Percentiles rank a stretch among this genome's conserved stretches.
Evolutionary conservation across 306 rosid genomes (phyloP).

Genomic region (Neltuma alba): DNA sequence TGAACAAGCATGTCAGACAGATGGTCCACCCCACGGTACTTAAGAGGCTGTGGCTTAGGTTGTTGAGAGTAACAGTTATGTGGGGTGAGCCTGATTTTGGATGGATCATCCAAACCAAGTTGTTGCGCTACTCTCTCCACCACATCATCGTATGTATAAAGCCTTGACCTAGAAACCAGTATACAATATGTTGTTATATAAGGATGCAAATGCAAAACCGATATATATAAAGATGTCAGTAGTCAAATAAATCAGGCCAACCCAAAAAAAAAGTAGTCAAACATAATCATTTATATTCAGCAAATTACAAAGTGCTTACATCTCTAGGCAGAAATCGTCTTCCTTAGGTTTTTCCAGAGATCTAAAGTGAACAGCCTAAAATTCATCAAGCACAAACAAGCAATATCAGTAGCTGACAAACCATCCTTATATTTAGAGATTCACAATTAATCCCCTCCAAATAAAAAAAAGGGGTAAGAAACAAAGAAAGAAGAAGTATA

Average conservation of each 20-base stretch:
- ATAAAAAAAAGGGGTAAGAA: too few relatives aligned
- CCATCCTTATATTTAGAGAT: not conserved
- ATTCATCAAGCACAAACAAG: conserved; percentile 28
- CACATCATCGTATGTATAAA: conserved; percentile 80
- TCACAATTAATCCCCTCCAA: not conserved
- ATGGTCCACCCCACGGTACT: conserved; percentile 79
- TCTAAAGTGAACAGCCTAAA: conserved; percentile 87
- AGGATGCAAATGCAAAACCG: conserved; percentile 27
- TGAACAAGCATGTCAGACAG: conserved; percentile 88
- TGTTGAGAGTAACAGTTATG: conserved; percentile 91
- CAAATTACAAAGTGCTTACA: conserved; percentile 55
- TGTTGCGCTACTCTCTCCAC: conserved; percentile 81
- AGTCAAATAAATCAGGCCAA: too few relatives aligned
- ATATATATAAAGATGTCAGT: not conserved
- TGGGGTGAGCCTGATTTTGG: conserved; percentile 82
- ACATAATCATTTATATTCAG: conserved; percentile 26
- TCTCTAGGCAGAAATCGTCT: conserved; percentile 78
- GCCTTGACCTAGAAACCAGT: conserved; percentile 71
- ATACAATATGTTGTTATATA: conserved; percentile 13
- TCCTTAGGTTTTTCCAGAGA: conserved; percentile 85
- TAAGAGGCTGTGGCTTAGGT: conserved; percentile 88
- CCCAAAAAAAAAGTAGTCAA: too few relatives aligned
- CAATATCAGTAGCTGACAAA: conserved; percentile 22
- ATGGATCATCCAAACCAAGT: conserved; percentile 81
- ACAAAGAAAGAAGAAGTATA: not conserved